Evolutionary conservation across 257 asterid species (phyloP).

Genomic region (Ligustrum vulgare): DNA sequence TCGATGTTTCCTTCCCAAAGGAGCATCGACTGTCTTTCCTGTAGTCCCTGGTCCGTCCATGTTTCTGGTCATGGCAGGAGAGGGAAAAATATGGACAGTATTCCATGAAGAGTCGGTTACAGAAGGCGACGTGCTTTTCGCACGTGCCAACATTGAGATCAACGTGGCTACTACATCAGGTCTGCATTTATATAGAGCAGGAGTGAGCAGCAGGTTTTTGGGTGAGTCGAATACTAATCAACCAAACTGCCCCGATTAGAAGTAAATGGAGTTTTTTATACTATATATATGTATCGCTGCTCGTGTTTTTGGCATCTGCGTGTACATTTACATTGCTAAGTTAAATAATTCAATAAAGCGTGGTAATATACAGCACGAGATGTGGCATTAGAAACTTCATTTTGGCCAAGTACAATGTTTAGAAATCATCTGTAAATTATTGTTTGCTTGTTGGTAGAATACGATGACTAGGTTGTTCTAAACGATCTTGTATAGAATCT

Average conservation of each 20-base stretch:
- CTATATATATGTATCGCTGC: not conserved
- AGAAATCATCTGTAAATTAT: no score
- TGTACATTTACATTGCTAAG: not conserved
- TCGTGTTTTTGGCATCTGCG: not conserved
- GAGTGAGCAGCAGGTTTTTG: conserved; percentile 66
- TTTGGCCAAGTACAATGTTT: no score
- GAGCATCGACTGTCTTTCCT: conserved; percentile 48
- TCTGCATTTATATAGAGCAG: conserved; percentile 69
- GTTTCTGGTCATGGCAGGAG: conserved; percentile 59
- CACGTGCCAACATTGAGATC: conserved; percentile 56
- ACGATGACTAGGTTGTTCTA: not conserved
- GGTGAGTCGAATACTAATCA: conserved; percentile 16
- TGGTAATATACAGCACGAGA: not conserved
- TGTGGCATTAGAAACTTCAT: not conserved
- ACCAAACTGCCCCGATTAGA: not conserved
- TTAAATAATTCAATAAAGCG: not conserved
- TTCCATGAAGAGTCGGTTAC: conserved; percentile 34
- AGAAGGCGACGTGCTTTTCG: conserved; percentile 78
- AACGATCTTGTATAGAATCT: not conserved
- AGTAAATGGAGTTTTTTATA: not conserved
- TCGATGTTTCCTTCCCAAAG: conserved; percentile 60
- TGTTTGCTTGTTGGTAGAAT: no score
- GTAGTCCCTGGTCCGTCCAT: conserved; percentile 69
- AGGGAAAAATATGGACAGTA: conserved; percentile 43
- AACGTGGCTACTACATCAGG: conserved; percentile 44